These are phyloP conservation scores for Zygoascus flipseniorum DNA, from an alignment of 805 yeast species.

Conservation along the genomic window DNA sequence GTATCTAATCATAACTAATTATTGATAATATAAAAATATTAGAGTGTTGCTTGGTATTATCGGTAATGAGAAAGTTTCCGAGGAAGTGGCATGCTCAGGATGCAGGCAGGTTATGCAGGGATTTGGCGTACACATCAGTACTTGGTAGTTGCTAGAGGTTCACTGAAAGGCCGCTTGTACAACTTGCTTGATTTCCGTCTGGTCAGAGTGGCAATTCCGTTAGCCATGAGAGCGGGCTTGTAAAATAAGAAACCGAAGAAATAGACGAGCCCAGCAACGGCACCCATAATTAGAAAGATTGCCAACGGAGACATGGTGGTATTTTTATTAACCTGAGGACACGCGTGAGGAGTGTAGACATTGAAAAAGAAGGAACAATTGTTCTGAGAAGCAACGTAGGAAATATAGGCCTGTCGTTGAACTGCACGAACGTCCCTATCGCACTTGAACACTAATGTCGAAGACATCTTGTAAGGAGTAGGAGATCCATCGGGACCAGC, in stretches of 20 bases:
- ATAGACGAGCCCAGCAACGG: constrained; percentile 34
- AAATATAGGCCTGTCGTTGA: constrained; percentile 48
- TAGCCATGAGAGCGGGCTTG: constrained; percentile 7
- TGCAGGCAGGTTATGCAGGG: too few relatives aligned
- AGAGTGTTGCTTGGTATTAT: not conserved
- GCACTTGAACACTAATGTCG: constrained; percentile 66
- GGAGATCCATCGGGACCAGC: constrained; percentile 35
- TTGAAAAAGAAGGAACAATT: constrained; percentile 82
- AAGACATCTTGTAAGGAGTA: constrained; percentile 43
- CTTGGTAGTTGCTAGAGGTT: not conserved
- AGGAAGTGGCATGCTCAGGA: too few relatives aligned
- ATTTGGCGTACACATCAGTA: too few relatives aligned
- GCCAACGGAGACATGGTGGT: constrained; percentile 45
- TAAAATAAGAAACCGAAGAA: constrained; percentile 13
- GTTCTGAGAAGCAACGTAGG: constrained; percentile 61
- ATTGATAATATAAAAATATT: not conserved
- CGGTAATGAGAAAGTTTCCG: too few relatives aligned
- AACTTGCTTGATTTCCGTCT: not conserved
- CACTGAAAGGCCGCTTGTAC: not conserved
- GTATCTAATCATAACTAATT: not conserved
- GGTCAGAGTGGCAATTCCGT: constrained; percentile 1
- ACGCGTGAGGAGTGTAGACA: constrained; percentile 75
- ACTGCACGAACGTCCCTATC: constrained; percentile 54
- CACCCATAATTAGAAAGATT: constrained; percentile 51
- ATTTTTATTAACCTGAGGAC: constrained; percentile 66